Evolutionary conservation across 2,329 filamentous ascomycete species (phyloP), one percentile per base, ranked within the genome.

Genomic region (Monosporascus ibericus): DNA sequence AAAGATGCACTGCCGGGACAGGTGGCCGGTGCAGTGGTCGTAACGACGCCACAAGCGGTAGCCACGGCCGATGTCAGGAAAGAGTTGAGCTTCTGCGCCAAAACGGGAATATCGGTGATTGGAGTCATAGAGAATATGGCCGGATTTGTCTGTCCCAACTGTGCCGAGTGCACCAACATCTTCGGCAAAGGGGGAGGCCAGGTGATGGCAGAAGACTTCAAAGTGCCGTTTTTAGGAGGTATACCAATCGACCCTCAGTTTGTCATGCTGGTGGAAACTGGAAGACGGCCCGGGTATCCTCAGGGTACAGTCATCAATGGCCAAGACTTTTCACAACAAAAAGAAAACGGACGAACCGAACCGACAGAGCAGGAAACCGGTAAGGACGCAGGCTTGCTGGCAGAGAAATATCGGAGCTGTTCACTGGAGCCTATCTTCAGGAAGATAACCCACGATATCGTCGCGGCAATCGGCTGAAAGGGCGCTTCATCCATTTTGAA

Each of bases 71-170:
- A 99, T 66, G 94, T 99, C 38, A 86, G 90, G 64, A 96, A 96
- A 67, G 92, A 96, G 70, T 80, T 96, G 58, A 96, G 96, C 68
- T 96, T 96, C 67, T 96, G 92, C 72, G 76, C 77, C 49, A 96
- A 96, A 74, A 92, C 89, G 1, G 81, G 82, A 30, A 85, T 96
- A 48, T 77, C 79, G 2, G 84, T 95, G 37, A 75, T 97, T 11
- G 94, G 94, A 0, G 92, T 99, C 1, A 81, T 99, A 46, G 94
- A 99, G 74, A 99, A 99, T 68, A 97, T 99, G 94, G 87, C 86
- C 59, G 90, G 90, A 2, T 95, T 89, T 62, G 87, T 94, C n/a
- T 94, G 89, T 65, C 84, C 84, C 6, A 81, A 86, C 65, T 88
- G 85, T 69, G 81, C 81, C 48, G 91, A 96, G 68, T 95, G 92